Conservation (phyloP, 2,329 filamentous ascomycete species). For the Thielaviopsis populi region DNA sequence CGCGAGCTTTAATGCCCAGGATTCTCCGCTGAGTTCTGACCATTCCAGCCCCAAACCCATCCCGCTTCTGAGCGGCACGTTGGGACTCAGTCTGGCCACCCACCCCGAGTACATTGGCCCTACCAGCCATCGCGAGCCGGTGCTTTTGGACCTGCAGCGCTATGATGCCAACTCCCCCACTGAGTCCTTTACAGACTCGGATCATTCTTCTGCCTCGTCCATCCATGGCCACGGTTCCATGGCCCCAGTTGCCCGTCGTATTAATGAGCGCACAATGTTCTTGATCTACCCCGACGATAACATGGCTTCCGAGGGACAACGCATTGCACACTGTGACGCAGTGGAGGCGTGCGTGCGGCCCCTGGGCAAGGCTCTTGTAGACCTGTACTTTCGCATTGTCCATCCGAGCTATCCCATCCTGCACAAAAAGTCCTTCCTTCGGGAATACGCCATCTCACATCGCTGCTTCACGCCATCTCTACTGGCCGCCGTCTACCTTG, state of each 20-base stretch:
- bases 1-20: background rate
- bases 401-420: conserved; percentile 38
- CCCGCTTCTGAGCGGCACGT: conserved; percentile 27
- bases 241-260: conserved; percentile 22
- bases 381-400: conserved; percentile 42
- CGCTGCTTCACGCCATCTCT: conserved; percentile 36
- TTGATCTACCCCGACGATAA: conserved; percentile 26
- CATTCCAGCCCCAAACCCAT: conserved; percentile 13
- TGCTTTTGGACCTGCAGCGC: conserved; percentile 40
- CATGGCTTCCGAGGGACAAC: conserved; percentile 28
- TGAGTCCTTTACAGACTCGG: background rate
- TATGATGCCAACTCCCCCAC: conserved; percentile 29
- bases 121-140: conserved; percentile 43
- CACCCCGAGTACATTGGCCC: conserved; percentile 46
- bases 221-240: conserved; percentile 14
- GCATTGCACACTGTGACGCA: conserved; percentile 29
- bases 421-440: conserved; percentile 38
- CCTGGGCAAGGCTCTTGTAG: conserved; percentile 41
- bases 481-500: conserved; percentile 37
- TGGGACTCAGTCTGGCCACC: conserved; percentile 42
- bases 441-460: conserved; percentile 36
- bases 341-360: conserved; percentile 35
- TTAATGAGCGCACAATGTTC: conserved; percentile 26
- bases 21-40: conserved; percentile 2
- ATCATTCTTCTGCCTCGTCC: conserved; percentile 6